Base-by-base conservation (phyloP, 331 rosid species). In the Saraca asoca region DNA sequence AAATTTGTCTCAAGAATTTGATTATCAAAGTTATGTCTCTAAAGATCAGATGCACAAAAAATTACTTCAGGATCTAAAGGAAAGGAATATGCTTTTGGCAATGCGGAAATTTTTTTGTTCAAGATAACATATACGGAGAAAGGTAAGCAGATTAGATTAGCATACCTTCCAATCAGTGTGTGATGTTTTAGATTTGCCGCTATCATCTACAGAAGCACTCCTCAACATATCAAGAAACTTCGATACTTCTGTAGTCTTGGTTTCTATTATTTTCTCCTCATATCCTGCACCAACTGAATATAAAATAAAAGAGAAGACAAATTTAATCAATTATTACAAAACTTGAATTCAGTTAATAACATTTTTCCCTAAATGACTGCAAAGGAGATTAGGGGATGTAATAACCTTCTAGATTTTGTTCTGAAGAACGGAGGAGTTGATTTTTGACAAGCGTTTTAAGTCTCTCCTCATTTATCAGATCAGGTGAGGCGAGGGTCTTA, bases 91-190 rank as follows among this genome's bases (percentile, higher is more conserved):
- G 7, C 7, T 14, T 50, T 57, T 38, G 17, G 60, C 48, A 68
- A 50, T 7, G 57, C 9, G 20, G 12, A 19, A 31, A 35, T 16
- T 15, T 19, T 34, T 12, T 42, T 7, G 55, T 62, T 24, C 45
- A 73, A 70, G 58, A 74, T 24, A 67, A 72, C 51, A 33, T 18
- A 71, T 69, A 50, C 5, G 20, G 34, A 42, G 46, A 66, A 69
- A 44, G 43, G 54, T 13, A 60, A 12, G 62, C 57, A 79, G 69
- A 64, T 35, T 71, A 49, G 34, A 66, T 24, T 67, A 60, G 18
- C 89, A 16, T 83, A 91, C 96, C 78, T 85, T 91, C 98, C 98
- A 91, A 74, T 89, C 93, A 12, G 83, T 77, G 49, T 75, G 84
- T 12, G 65, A 62, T 39, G 78, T 41, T 59, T 78, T 79, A 31